Base-by-base conservation (phyloP, 2,329 filamentous ascomycete species). In the Fusarium sp. region DNA sequence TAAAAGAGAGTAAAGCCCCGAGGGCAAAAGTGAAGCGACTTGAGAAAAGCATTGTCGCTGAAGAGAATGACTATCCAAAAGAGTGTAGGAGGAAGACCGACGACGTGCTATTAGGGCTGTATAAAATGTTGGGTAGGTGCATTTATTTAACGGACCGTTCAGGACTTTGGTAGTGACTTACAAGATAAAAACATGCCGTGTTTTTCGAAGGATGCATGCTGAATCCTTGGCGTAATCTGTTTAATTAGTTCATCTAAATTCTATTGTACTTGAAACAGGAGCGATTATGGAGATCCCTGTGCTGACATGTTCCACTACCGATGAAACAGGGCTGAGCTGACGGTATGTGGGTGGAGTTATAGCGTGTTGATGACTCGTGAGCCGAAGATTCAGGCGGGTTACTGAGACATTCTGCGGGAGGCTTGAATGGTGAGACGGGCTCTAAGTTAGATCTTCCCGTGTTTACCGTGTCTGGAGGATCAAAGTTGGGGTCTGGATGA, bases 1-100 rank as follows among this genome's bases (percentile, higher is more conserved):
- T 36, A n/a, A 61, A 42, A 39, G 63, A 67, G 33, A 63, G 54
- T 22, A 63, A 9, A 44, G 44, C 56, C 63, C 51, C 66, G 5
- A 69, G 57, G 66, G 63, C 66, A 18, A 69, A 39, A 22, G 66
- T 42, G 24, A 67, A 54, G 63, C 57, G 63, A 41, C 45, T 58
- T 28, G 42, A 54, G 55, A 69, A 61, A 41, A 60, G 41, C 51
- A 67, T 67, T 11, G 57, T 63, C 51, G 66, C 41, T 7, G n/a
- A 42, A 48, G 52, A 24, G 45, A 47, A 36, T 45, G 42, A 39
- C 48, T 51, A 55, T 38, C 42, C 26, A 54, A 56, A 69, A 28
- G 52, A 52, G 49, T 52, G 62, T 41, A 39, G 31, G 28, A 20
- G 10, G 26, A 45, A 61, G 56, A 63, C 28, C 49, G 6, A 47